Evolutionary conservation across 306 rosid species (phyloP).

Genomic region (Quercus engelmannii): DNA sequence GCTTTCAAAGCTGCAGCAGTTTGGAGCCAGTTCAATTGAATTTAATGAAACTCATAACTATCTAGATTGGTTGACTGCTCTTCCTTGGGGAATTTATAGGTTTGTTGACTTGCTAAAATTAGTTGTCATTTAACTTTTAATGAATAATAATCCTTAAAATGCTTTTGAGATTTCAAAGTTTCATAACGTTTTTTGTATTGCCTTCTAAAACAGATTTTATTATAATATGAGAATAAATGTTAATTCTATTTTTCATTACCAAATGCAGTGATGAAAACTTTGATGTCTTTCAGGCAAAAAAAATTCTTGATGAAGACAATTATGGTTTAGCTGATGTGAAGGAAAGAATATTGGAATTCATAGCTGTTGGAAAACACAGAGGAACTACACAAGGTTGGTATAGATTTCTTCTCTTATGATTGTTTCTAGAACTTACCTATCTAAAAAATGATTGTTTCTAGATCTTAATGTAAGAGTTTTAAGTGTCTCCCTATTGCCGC

Average conservation of each 20-base stretch:
- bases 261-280: conserved; percentile 89
- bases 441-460: background rate
- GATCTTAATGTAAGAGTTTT: conserved; percentile 6
- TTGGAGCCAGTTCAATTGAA: conserved; percentile 97
- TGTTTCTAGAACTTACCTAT: background rate
- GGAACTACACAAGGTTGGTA: conserved; percentile 84
- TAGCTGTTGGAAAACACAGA: conserved; percentile 95
- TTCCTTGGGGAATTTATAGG: conserved; percentile 95
- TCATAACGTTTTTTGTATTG: background rate
- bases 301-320: conserved; percentile 95
- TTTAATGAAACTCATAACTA: conserved; percentile 63
- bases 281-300: conserved; percentile 82
- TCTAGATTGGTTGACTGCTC: too few species aligned
- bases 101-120: conserved; percentile 26
- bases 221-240: background rate
- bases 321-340: conserved; percentile 94
- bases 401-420: conserved; percentile 12
- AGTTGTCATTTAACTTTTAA: background rate
- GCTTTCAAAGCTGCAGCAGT: conserved; percentile 79
- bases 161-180: conserved; percentile 2
- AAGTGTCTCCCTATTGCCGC: background rate
- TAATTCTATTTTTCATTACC: conserved; percentile 3
- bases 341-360: conserved; percentile 94
- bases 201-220: background rate
- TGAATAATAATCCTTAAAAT: background rate